Evolutionary conservation across 179 eudicot species (phyloP), one percentile per base, ranked within the genome.

Genomic region (Beta lomatogona): DNA sequence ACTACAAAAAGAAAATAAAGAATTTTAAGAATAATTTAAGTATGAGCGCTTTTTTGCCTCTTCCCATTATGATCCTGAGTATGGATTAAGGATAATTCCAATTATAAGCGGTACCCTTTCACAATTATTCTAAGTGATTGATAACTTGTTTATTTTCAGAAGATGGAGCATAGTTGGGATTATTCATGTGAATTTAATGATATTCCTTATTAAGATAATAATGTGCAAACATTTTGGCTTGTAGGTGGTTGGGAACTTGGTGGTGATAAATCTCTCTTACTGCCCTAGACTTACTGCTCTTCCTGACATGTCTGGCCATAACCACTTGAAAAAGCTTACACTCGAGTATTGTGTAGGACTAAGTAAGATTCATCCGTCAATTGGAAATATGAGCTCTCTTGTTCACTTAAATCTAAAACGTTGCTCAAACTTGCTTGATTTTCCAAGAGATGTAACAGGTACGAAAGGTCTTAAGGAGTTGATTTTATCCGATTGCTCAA

Each of bases 371-470:
- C 92, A 91, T 48, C 69, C 87, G 60, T 88, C 93, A 19, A 65
- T 92, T 21, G 91, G 92, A 75, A 77, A 83, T 74, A 46, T 88
- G 86, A 78, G 63, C n/a, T 76, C 85, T 48, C 74, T 92, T 79
- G 86, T 83, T 63, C 78, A 84, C 83, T 72, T 92, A 76, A 91
- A 92, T 78, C 78, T 92, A 79, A 82, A 60, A 48, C 74, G 63
- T 4, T 92, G 96, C 73, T 15, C 76, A 68, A 84, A 79, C 70
- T 85, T 92, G 66, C 83, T 84, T 46, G 82, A 82, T 18, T 86
- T 92, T 73, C 94, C 96, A 28, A 72, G 79, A 9, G 88, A 88
- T 69, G 86, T 92, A 45, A 86, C 91, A 50, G 96, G 96, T 79
- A 82, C 89, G 73, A 89, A 82, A 84, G 28, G 75, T 78, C 89